Conservation (phyloP, 768 basidiomycete species). For the Mycena vulgaris region DNA sequence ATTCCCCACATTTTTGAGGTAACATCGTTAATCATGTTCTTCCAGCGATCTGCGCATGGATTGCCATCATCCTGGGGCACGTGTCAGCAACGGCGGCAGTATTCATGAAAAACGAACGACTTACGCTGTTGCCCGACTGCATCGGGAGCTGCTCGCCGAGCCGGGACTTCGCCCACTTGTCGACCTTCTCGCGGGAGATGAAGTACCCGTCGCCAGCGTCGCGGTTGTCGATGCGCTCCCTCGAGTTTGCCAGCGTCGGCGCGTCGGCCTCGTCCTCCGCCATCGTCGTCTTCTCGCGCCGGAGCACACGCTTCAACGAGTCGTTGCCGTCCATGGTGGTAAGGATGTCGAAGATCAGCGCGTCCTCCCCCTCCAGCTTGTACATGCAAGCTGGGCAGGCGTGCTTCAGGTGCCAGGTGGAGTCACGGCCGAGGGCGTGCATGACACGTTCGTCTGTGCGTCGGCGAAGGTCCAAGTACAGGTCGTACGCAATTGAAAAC, state of each 20-base stretch:
- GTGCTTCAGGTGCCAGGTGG: too few relatives aligned
- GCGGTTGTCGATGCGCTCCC: slow-evolving; percentile 23
- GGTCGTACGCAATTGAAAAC: too few relatives aligned
- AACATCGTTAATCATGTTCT: slow-evolving; percentile 37
- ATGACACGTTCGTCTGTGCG: too few relatives aligned
- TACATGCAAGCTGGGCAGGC: too few relatives aligned
- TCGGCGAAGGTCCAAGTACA: too few relatives aligned
- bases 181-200: slow-evolving; percentile 29
- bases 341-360: too few relatives aligned
- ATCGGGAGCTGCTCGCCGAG: background rate
- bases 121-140: background rate
- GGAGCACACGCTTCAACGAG: slow-evolving; percentile 38
- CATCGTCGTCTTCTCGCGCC: background rate
- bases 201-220: slow-evolving; percentile 22
- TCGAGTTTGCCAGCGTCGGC: slow-evolving; percentile 10
- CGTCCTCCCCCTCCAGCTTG: too few relatives aligned
- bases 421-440: too few relatives aligned
- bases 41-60: slow-evolving; percentile 36
- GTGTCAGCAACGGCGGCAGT: background rate
- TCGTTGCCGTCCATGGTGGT: too few relatives aligned
- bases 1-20: too few relatives aligned
- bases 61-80: slow-evolving; percentile 3
- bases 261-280: slow-evolving; percentile 12
- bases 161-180: slow-evolving; percentile 22
- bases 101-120: background rate